Conservation (phyloP, 495 filamentous ascomycete species). For the Podospora sp. region DNA sequence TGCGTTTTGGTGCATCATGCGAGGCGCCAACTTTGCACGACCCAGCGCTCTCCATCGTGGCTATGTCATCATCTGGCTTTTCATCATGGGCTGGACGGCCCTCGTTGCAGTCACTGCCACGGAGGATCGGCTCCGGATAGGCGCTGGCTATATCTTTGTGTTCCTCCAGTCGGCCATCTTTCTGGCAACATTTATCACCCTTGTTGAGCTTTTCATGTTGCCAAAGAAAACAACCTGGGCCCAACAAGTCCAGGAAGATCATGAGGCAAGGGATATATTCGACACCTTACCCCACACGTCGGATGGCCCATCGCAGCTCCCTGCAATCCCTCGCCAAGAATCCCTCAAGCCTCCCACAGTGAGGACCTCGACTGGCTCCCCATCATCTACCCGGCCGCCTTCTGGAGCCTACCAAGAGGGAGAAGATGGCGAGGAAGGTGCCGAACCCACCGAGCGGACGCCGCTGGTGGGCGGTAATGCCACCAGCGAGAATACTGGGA, state of each 20-base stretch:
- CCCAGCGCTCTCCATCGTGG: constrained; percentile 83
- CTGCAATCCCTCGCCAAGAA: constrained; percentile 25
- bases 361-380: constrained; percentile 22
- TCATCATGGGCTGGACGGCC: constrained; percentile 68
- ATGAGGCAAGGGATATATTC: constrained; percentile 46
- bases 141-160: constrained; percentile 78
- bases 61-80: constrained; percentile 84
- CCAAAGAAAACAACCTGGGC: constrained; percentile 70
- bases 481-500: constrained; percentile 51
- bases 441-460: constrained; percentile 73
- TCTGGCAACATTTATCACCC: constrained; percentile 69
- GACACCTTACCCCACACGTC: constrained; percentile 29
- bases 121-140: constrained; percentile 70
- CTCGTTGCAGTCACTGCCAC: constrained; percentile 73
- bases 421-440: constrained; percentile 51
- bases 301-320: constrained; percentile 35
- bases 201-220: constrained; percentile 78
- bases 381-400: constrained; percentile 1
- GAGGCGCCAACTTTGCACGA: constrained; percentile 77
- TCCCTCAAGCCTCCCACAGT: constrained; percentile 21
- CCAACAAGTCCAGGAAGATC: constrained; percentile 48
- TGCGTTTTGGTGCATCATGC: constrained; percentile 80
- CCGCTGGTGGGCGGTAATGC: constrained; percentile 63
- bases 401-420: constrained; percentile 41
- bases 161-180: constrained; percentile 78